phyloP scores from a whole-genome alignment of 768 basidiomycete genomes.

The Butyriboletus loyo region DNA sequence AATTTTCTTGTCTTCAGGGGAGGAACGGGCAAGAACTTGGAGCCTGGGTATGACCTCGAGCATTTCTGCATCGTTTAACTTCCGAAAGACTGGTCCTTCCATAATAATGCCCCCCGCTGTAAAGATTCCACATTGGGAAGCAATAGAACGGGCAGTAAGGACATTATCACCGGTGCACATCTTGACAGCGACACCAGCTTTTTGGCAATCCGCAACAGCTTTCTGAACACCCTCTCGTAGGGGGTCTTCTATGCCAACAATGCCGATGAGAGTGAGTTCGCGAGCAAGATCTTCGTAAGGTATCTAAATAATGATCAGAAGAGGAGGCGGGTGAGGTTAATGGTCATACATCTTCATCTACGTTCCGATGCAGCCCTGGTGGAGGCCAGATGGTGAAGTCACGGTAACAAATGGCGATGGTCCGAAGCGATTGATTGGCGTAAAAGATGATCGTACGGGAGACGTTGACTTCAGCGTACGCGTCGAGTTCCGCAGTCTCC shows the following conservation, averaged over 20 bases:
- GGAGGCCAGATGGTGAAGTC: slow-evolving; percentile 91
- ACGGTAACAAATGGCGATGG: slow-evolving; percentile 90
- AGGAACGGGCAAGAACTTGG: slow-evolving; percentile 95
- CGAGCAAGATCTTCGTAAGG: slow-evolving; percentile 64
- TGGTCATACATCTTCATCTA: slow-evolving; percentile 54
- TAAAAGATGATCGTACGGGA: slow-evolving; percentile 95
- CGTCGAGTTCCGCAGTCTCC: slow-evolving; percentile 60
- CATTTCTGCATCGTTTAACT: slow-evolving; percentile 66
- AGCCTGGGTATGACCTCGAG: slow-evolving; percentile 85
- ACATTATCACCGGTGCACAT: slow-evolving; percentile 99
- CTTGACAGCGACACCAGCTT: slow-evolving; percentile 90
- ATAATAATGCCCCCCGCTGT: slow-evolving; percentile 92
- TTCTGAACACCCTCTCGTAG: slow-evolving; percentile 85
- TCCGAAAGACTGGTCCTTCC: slow-evolving; percentile 94
- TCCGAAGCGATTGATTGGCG: slow-evolving; percentile 92
- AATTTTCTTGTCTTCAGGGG: slow-evolving; percentile 94
- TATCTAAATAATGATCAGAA: slow-evolving; percentile 42
- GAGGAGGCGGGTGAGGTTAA: neutral
- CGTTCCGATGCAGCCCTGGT: slow-evolving; percentile 34
- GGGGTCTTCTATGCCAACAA: slow-evolving; percentile 96
- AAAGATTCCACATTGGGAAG: slow-evolving; percentile 94
- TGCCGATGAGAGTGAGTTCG: slow-evolving; percentile 81
- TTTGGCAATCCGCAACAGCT: slow-evolving; percentile 83
- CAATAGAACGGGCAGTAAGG: slow-evolving; percentile 93
- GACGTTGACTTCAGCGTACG: slow-evolving; percentile 76